Percentiles rank a stretch among this genome's conserved stretches.
These are phyloP conservation scores for Cucurbita maxima DNA, from an alignment of 306 rosid genomes.

Conservation along the genomic window DNA sequence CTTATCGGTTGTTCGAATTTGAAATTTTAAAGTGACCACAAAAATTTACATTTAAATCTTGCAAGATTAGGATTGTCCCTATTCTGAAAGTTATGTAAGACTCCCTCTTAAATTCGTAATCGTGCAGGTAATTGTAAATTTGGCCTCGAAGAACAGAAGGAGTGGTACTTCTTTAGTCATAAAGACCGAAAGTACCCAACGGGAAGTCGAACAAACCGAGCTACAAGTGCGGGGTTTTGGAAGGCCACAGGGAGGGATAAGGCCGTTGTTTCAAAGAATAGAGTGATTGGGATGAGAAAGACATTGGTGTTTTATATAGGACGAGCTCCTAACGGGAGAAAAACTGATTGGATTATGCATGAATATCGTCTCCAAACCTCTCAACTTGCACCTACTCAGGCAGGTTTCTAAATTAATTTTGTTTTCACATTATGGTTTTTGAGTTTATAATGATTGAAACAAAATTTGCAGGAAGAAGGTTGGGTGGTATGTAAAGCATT, in stretches of 20 bases:
- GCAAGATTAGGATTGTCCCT: too few species aligned
- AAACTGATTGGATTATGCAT: constrained; percentile 91
- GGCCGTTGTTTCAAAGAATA: constrained; percentile 60
- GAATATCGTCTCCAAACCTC: constrained; percentile 80
- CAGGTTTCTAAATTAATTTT: constrained; percentile 7
- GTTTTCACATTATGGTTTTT: neutral
- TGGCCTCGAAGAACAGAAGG: constrained; percentile 63
- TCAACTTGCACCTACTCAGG: constrained; percentile 66
- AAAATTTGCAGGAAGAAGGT: constrained; percentile 73
- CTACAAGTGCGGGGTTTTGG: constrained; percentile 89
- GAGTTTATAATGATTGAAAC: neutral
- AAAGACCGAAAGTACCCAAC: constrained; percentile 89
- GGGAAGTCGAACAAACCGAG: constrained; percentile 78
- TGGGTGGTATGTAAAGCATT: constrained; percentile 94
- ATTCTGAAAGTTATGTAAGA: neutral
- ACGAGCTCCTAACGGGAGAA: constrained; percentile 82
- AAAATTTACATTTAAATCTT: too few species aligned
- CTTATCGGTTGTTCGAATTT: too few species aligned
- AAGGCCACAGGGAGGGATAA: constrained; percentile 94
- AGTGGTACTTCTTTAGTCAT: constrained; percentile 89
- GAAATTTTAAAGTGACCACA: too few species aligned
- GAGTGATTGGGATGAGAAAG: constrained; percentile 80
- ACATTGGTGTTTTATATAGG: constrained; percentile 87
- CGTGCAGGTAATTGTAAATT: constrained; percentile 49
- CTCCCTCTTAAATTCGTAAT: neutral